A percentile compares a stretch with the other conserved stretches of the same genome.
Evolutionary conservation across 148 eudicot species (phyloP).

Genomic region (Euryodendron excelsum): DNA sequence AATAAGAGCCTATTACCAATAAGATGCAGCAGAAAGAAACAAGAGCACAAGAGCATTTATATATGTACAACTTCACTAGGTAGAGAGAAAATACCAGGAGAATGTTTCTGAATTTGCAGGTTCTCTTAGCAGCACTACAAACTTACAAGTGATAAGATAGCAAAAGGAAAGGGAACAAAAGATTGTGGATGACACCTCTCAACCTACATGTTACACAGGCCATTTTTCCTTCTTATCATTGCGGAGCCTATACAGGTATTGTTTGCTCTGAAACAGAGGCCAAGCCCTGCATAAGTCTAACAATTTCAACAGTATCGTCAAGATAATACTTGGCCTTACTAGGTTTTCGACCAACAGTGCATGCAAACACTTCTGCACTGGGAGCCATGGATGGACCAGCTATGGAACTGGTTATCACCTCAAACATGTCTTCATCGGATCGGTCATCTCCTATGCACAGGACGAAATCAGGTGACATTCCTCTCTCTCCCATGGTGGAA

Average conservation of each 20-base stretch:
- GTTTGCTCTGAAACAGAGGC: conserved; percentile 47
- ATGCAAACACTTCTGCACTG: conserved; percentile 52
- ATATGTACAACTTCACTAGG: neutral
- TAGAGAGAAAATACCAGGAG: neutral
- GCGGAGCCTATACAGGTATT: conserved; percentile 3
- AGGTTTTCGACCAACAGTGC: conserved; percentile 54
- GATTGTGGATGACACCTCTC: neutral
- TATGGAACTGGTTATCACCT: conserved; percentile 43
- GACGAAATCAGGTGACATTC: conserved; percentile 47
- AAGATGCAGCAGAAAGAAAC: neutral
- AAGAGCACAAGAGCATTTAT: neutral
- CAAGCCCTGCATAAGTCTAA: conserved; percentile 49
- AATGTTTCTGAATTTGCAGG: neutral
- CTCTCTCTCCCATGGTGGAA: conserved; percentile 40
- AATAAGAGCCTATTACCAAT: too few relatives aligned
- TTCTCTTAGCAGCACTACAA: neutral
- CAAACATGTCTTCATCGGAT: conserved; percentile 73
- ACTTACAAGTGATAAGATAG: neutral
- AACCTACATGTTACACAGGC: too few relatives aligned
- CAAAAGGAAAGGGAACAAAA: neutral
- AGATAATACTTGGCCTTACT: conserved; percentile 62
- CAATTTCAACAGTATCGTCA: conserved; percentile 51
- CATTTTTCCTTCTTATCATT: neutral
- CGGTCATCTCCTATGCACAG: conserved; percentile 68
- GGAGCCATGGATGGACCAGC: conserved; percentile 44